Evolutionary conservation across 2,329 filamentous ascomycete genomes (phyloP), one percentile per base, ranked within the genome.

Genomic region (Cadophora gregata): DNA sequence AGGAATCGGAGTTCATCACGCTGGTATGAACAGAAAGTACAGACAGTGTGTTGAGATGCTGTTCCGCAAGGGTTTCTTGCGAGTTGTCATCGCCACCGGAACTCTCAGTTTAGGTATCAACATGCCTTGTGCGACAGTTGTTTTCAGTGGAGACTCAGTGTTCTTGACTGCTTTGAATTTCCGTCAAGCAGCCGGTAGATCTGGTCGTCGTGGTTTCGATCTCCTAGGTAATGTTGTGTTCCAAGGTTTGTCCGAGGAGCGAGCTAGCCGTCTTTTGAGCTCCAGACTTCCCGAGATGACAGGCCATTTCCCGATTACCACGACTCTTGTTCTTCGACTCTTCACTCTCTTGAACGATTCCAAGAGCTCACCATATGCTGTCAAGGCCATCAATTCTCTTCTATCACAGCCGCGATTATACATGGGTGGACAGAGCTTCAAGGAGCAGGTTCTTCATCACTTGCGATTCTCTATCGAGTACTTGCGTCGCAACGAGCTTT

Each of bases 401-500:
- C 80, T 94, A 0, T 90, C 90, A 0, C 89, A 93, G 71, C 88
- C 88, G 3, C 83, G 89, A 33, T 78, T 94, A 7, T 93, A 90
- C 69, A 82, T 94, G 1, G 91, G 91, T 53, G 90, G 91, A 0
- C 82, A 87, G 1, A 86, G 88, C 50, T 87, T 88, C 60, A 88
- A 88, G 73, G 86, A 89, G 75, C 86, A 90, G 1, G 87, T 93
- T 1, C 83, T 91, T 61, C 91, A 95, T 75, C 91, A 94, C 74
- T 78, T 95, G 7, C 86, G 92, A 3, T 95, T 95, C 77, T 93
- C 91, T 0, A 91, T 95, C 53, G 91, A 95, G 70, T 95, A 93
- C 72, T 82, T 95, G 0, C 85, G 90, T 24, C 82, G 89, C 42
- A 89, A 93, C 71, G 81, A 86, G 51, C 84, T 95, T 0, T 80